Percentiles rank a stretch among this genome's conserved stretches.
Evolutionary conservation across 31 red algal genomes (phyloP).

Genomic region (Asparagopsis taxiformis): DNA sequence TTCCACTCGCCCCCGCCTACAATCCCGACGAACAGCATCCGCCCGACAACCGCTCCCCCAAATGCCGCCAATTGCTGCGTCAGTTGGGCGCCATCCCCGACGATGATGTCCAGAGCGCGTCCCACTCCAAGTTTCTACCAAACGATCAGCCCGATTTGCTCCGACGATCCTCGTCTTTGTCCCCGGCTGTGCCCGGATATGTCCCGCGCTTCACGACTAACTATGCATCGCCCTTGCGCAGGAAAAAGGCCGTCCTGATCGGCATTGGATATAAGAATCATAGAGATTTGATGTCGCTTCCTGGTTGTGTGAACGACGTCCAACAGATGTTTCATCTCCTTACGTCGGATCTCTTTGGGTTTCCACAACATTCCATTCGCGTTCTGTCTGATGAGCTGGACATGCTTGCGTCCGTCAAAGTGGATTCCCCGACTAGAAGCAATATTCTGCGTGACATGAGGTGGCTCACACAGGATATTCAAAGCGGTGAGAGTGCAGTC

Average conservation of each 20-base stretch:
- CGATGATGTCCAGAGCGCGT: too few species aligned
- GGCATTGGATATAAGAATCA: conserved; percentile 49
- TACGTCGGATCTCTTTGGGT: conserved; percentile 38
- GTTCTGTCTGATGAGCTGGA: conserved; percentile 46
- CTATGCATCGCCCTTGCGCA: conserved; percentile 17
- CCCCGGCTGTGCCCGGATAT: conserved; percentile 26
- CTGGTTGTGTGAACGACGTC: conserved; percentile 54
- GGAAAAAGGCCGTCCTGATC: conserved; percentile 50
- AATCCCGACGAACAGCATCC: too few species aligned
- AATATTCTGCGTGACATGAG: conserved; percentile 31
- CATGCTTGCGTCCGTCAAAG: not conserved
- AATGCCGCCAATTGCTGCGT: too few species aligned
- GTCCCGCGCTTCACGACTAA: conserved; percentile 2
- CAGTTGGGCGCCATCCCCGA: too few species aligned
- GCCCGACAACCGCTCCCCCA: too few species aligned
- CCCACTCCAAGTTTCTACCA: too few species aligned
- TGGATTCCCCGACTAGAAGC: conserved; percentile 6
- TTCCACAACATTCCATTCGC: conserved; percentile 19
- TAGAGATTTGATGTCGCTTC: conserved; percentile 15
- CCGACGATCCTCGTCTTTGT: conserved; percentile 1
- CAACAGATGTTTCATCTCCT: conserved; percentile 48
- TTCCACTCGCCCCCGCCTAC: too few species aligned
- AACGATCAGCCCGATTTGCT: too few species aligned
- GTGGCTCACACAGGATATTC: conserved; percentile 47
- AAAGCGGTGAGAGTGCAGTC: conserved; percentile 34